Base-by-base conservation (phyloP, 345 rosid genomes). In the Populus deltoides region DNA sequence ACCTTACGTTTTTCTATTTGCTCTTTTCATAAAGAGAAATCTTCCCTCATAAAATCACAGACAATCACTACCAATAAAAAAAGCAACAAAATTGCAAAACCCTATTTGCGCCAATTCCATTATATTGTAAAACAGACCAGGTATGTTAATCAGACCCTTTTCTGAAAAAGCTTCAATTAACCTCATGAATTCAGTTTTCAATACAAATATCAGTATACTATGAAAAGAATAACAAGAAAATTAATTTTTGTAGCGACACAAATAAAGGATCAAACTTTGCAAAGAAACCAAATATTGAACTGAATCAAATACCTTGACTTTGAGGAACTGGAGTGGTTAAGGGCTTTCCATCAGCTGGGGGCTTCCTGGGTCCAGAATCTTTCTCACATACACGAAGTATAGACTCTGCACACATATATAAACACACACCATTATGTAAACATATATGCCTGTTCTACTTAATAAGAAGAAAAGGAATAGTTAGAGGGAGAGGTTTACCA, bases 281-380 rank as follows among this genome's bases (percentile, higher is more conserved):
- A n/a, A n/a, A n/a, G 27, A 57, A 57, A 57, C 27, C 62, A 57
- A n/a, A 57, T 57, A 57, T 24, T 22, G 25, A 57, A n/a, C 27
- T 57, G 5, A 47, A 47, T 47, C 51, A 47, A 47, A 47, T 47
- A 89, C 92, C 87, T 83, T 89, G 92, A 84, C 95, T 94, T 85
- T 67, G 83, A 38, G 91, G 86, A 86, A 83, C 74, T 9, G 85
- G 81, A 79, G 65, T 72, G 59, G 86, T 79, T 18, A 41, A n/a
- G 6, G 93, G 95, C 78, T 85, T 89, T 31, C 72, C 70, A 35
- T 67, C 75, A 17, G 78, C 68, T 13, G 66, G 77, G 35, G 80
- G 77, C 43, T 62, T 79, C 85, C 53, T 68, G 41, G 85, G 47
- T 1, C 11, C 29, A 0, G 81, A 80, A 20, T 70, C 77, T 68